Evolutionary conservation across 2,329 filamentous ascomycete genomes (phyloP).

Genomic region (Hypomyces rosellus): DNA sequence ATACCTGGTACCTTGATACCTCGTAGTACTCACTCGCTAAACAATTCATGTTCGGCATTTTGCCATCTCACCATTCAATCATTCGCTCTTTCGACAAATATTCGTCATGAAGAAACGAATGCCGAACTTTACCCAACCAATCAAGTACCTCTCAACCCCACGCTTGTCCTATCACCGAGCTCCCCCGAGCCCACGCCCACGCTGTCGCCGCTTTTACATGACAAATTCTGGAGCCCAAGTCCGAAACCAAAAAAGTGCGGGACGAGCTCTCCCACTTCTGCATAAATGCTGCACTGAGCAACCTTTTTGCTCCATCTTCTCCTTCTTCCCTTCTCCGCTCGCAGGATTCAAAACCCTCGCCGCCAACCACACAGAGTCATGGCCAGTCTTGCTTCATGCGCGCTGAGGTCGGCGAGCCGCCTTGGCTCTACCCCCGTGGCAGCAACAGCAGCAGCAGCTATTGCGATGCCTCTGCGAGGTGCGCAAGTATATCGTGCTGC

Average conservation of each 20-base stretch:
- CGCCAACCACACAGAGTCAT: slow-evolving; percentile 33
- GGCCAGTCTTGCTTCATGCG: slow-evolving; percentile 60
- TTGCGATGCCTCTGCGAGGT: slow-evolving; percentile 21
- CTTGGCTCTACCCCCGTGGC: slow-evolving; percentile 40
- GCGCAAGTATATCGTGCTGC: slow-evolving; percentile 21
- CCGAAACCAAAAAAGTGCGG: too few relatives aligned
- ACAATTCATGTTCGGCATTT: too few relatives aligned
- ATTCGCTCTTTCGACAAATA: neutral
- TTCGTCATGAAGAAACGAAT: slow-evolving; percentile 2
- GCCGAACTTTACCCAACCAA: slow-evolving; percentile 22
- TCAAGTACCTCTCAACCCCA: slow-evolving; percentile 17
- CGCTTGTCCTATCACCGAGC: slow-evolving; percentile 28
- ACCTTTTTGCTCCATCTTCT: slow-evolving; percentile 14
- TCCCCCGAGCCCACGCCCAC: slow-evolving; percentile 25
- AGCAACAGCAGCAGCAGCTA: slow-evolving; percentile 25
- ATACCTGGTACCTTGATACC: too few relatives aligned
- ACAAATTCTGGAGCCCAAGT: slow-evolving; percentile 26
- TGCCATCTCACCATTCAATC: neutral
- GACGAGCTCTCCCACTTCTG: neutral
- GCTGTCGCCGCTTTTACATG: slow-evolving; percentile 16
- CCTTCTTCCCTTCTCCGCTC: slow-evolving; percentile 13
- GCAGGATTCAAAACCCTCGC: slow-evolving; percentile 3
- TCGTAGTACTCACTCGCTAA: too few relatives aligned
- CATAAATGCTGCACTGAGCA: slow-evolving; percentile 15
- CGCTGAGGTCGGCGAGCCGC: slow-evolving; percentile 69